phyloP scores from a whole-genome alignment of 1,284 basidiomycete species.

The Marasmius sp. region DNA sequence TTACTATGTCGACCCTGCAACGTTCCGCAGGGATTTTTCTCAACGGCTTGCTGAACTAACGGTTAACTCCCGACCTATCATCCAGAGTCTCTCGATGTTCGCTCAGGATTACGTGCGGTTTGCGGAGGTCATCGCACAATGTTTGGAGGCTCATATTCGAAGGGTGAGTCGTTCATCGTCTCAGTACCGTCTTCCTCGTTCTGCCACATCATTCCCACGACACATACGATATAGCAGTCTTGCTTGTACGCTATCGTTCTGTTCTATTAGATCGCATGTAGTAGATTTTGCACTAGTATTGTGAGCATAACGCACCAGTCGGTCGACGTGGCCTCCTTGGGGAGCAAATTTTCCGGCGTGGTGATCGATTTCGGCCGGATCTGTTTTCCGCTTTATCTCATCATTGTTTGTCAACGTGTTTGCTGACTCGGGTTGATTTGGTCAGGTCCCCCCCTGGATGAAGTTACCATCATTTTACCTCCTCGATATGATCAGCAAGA shows the following conservation, averaged over 20 bases:
- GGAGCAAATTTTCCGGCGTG: background rate
- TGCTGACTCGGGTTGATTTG: constrained; percentile 55
- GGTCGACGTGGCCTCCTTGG: background rate
- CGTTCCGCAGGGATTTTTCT: constrained; percentile 81
- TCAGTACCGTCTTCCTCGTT: constrained; percentile 20
- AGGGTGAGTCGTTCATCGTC: constrained; percentile 64
- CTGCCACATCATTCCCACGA: constrained; percentile 3
- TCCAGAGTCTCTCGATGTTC: constrained; percentile 92
- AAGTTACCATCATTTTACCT: constrained; percentile 95
- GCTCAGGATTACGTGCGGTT: constrained; percentile 85
- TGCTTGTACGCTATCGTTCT: no score
- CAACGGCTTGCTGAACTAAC: constrained; percentile 82
- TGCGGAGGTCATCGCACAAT: constrained; percentile 83
- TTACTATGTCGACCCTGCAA: constrained; percentile 66
- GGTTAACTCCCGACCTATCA: constrained; percentile 95
- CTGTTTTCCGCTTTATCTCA: constrained; percentile 11
- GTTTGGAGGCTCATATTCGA: constrained; percentile 86
- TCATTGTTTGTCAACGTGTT: constrained; percentile 27
- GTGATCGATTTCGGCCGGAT: background rate
- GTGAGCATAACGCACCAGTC: background rate
- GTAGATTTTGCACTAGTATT: background rate
- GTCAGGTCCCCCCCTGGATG: constrained; percentile 85
- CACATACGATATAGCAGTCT: background rate
- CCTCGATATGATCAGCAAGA: constrained; percentile 95
- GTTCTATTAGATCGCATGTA: background rate